These are phyloP conservation scores for Cercospora nicotianae DNA, from an alignment of 2,329 filamentous ascomycete genomes.

Conservation along the genomic window DNA sequence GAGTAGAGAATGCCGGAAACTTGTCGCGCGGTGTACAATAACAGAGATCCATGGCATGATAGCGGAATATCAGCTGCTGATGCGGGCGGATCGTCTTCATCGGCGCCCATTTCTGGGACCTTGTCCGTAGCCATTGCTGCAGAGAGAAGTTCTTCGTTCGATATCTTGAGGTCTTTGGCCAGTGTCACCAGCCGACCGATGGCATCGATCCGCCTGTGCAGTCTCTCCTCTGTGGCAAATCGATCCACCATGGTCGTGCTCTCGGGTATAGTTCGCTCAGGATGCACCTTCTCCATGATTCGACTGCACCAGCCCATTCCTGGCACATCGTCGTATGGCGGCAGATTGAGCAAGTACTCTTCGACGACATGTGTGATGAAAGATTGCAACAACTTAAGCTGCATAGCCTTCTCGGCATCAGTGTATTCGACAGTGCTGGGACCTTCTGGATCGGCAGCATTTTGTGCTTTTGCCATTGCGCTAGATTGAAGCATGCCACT, in stretches of 20 bases:
- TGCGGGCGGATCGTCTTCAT: constrained; percentile 57
- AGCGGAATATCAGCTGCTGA: constrained; percentile 56
- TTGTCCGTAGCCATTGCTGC: constrained; percentile 45
- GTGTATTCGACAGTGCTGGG: constrained; percentile 46
- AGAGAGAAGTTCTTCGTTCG: constrained; percentile 49
- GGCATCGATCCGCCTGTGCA: constrained; percentile 63
- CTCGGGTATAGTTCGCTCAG: constrained; percentile 62
- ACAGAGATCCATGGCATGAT: constrained; percentile 56
- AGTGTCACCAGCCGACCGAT: constrained; percentile 72
- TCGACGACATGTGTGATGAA: constrained; percentile 78
- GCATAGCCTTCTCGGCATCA: constrained; percentile 59
- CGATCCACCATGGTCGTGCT: constrained; percentile 62
- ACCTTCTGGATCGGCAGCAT: constrained; percentile 58
- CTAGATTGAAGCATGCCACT: constrained; percentile 39
- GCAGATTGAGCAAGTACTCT: constrained; percentile 63
- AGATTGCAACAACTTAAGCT: constrained; percentile 66
- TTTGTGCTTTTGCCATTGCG: constrained; percentile 29
- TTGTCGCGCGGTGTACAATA: constrained; percentile 55
- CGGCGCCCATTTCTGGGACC: constrained; percentile 41
- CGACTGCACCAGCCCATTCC: constrained; percentile 55
- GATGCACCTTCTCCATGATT: constrained; percentile 67
- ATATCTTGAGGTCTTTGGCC: constrained; percentile 57
- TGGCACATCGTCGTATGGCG: constrained; percentile 47
- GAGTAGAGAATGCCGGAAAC: constrained; percentile 53
- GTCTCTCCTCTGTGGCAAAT: constrained; percentile 63